Evolutionary conservation across 164 flowering plant genomes (phyloP), one percentile per base, ranked within the genome.

Genomic region (Nelumbo lutea): DNA sequence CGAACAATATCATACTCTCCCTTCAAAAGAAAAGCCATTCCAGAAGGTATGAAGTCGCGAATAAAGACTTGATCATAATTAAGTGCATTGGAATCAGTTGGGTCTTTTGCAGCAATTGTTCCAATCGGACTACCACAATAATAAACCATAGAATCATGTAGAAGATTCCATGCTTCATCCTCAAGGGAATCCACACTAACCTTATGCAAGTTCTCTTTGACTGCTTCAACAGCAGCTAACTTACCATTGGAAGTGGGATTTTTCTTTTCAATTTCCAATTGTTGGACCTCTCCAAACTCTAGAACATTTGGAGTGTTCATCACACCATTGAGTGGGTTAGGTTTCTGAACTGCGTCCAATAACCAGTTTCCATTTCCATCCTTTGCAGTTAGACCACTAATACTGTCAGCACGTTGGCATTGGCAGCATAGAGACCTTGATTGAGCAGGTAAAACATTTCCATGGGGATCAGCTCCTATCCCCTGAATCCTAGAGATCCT

Each of bases 61-160:
- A 90, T 88, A 60, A 90, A 90, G 70, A 90, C 87, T 71, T 90
- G 96, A 77, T 90, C 96, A 73, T 88, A 90, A 73, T 90, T 90
- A 67, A 85, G 74, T 50, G 78, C 69, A 68, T 67, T 80, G 42
- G 83, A 15, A 69, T 62, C 65, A 51, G 76, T 82, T 13, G 87
- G 83, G 56, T 88, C 92, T 72, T 82, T 83, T 15, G 96, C 96
- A 70, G 96, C 96, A 76, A 90, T 85, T 3, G 96, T 90, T 66
- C 96, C 96, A 64, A 88, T 70, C 4, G 96, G 90, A 79, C 77
- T 81, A 46, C 85, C 86, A 72, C 96, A 90, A 67, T 88, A 88
- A 70, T 81, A 67, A 71, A 88, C 92, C 59, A 87, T 64, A 2
- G 90, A 86, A 64, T 81, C 83, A 64, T 73, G 72, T 40, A 90